Base-by-base conservation (phyloP, 176 grass and related monocot genomes). In the Aegilops umbellulata region DNA sequence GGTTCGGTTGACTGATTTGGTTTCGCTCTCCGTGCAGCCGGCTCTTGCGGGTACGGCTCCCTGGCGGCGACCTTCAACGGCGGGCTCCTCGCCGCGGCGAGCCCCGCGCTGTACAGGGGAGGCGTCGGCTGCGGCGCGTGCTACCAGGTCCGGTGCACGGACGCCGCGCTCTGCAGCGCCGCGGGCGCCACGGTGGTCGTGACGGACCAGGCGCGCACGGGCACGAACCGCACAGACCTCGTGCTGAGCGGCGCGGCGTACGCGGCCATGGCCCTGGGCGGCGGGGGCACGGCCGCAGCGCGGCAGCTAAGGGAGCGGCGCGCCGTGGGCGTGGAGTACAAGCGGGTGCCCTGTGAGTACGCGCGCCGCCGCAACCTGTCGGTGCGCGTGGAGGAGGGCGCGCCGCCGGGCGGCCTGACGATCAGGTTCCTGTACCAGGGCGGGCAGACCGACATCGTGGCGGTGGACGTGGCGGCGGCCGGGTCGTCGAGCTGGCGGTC, bases 391-490 rank as follows among this genome's bases (percentile, higher is more conserved):
- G 90, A 95, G 86, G 85, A 79, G 86, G 69, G 69, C 6, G 44
- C 78, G 13, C 82, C 78, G 5, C 82, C 90, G 10, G 74, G 39
- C 68, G 14, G 76, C 51, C 63, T 91, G 32, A 64, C 85, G 2
- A 77, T 97, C 81, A 87, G 87, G 82, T 97, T 97, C 78, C 79
- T 95, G 13, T 93, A 86, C 88, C 95, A 93, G 82, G 92, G 92
- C 6, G 92, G 95, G 2, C 92, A 93, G 74, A 97, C 95, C 0
- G 92, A 95, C 83, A 93, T 97, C 49, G 83, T 93, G 27, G 92
- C 92, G 12, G 92, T 97, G 35, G 95, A 97, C 60, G 83, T 97
- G 1, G 88, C 90, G 8, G 86, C 93, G 87, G 95, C 25, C 73
- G 73, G 92, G 23, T 90, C 87, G 25, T 86, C 81, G 24, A 85